Percentiles rank a stretch among this genome's conserved stretches.
Conservation (phyloP, 805 yeast species). For the Kockiozyma suomiensis region DNA sequence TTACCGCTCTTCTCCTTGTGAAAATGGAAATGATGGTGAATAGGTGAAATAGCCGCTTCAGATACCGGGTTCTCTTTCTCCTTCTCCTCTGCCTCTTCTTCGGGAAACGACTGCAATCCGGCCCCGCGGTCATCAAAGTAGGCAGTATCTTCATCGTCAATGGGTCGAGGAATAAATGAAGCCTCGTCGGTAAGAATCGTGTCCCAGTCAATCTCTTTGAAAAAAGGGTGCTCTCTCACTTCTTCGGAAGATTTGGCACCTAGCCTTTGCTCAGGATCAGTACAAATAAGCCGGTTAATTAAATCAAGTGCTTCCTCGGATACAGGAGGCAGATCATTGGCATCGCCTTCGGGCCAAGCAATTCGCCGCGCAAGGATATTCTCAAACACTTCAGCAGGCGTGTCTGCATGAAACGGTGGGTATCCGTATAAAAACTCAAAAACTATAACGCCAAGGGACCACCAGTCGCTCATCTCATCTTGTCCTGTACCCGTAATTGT, state of each 20-base stretch:
- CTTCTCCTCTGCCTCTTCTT: conserved; percentile 42
- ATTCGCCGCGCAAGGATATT: conserved; percentile 74
- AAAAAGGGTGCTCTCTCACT: conserved; percentile 77
- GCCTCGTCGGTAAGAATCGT: conserved; percentile 68
- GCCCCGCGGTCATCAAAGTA: conserved; percentile 94
- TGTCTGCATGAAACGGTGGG: conserved; percentile 88
- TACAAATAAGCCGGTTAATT: conserved; percentile 60
- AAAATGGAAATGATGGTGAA: not conserved
- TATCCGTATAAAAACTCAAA: conserved; percentile 91
- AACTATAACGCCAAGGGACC: conserved; percentile 95
- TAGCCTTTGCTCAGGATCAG: conserved; percentile 67
- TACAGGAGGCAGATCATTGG: conserved; percentile 44
- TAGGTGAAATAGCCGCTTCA: not conserved
- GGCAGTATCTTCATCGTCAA: conserved; percentile 83
- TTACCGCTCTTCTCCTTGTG: not conserved
- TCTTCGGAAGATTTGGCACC: conserved; percentile 78
- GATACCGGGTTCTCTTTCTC: conserved; percentile 39
- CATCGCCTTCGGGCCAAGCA: conserved; percentile 80
- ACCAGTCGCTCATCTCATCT: conserved; percentile 91
- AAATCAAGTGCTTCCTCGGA: conserved; percentile 75
- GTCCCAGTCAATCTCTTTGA: conserved; percentile 73
- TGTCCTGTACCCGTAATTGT: conserved; percentile 84
- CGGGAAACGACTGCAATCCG: conserved; percentile 62
- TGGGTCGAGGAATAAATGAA: conserved; percentile 77
- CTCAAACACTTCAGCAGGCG: conserved; percentile 79